Evolutionary conservation across 306 rosid species (phyloP), one percentile per base, ranked within the genome.

Genomic region (Hippophae rhamnoides): DNA sequence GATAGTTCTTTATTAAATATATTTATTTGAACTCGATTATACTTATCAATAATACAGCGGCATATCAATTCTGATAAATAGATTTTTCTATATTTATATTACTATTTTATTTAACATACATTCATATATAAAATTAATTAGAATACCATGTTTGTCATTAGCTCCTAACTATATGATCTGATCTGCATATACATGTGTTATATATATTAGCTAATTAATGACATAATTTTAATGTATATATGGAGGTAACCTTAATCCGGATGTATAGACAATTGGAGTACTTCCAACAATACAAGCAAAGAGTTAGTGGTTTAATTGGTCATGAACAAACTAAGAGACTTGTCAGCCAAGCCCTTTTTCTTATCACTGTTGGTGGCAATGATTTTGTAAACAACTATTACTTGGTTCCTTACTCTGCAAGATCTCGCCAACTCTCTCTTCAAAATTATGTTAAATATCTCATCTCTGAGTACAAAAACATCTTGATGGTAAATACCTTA

Each of bases 341-440:
- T 2, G 78, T 87, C 43, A 72, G 72, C 52, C 68, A 68, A 65
- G 84, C 89, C 9, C 72, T 84, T 18, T 75, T 84, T 44, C 86
- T 84, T 13, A 76, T 84, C 74, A 75, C 79, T 3, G 85, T 79
- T 1, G 85, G 87, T 41, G 89, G 89, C 53, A 87, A 80, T 47
- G 92, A 84, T 61, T 87, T 87, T 26, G 95, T 87, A 0, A 87
- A 84, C 82, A 84, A 87, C 71, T 87, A 82, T 73, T 78, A 77
- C 62, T 65, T 82, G 66, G 77, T 72, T 18, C 82, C 95, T 14
- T 71, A 41, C 64, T 81, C 86, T 11, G 76, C 80, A 11, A 81
- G 89, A 79, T 84, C 95, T 61, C 89, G 81, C 52, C 76, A 82
- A 43, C 78, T 49, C 65, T 48, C 77, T 0, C 75, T 87, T 2